Evolutionary conservation across 2,329 filamentous ascomycete species (phyloP), one percentile per base, ranked within the genome.

Genomic region (Talaromyces atroroseus): DNA sequence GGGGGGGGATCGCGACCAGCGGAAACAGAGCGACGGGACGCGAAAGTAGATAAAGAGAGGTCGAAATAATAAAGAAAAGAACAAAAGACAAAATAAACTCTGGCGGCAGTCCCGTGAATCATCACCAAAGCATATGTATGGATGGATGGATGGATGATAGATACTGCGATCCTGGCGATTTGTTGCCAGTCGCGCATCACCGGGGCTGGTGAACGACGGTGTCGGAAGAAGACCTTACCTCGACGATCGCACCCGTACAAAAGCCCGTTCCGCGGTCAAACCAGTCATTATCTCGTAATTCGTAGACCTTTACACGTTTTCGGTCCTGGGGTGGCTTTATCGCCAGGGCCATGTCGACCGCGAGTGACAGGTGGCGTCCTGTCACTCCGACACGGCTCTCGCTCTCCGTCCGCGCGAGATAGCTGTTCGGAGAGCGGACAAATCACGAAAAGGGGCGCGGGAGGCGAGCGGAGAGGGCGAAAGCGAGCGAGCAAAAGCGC

Each of bases 281-380:
- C 94, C 94, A 99, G 84, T 97, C 94, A 81, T 95, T 96, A 77
- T 96, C 91, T 74, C 90, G 90, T 68, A 99, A 83, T 79, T 97
- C 94, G 75, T 99, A 99, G 71, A 99, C 94, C 81, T 99, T 99
- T 75, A 97, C 94, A 81, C 94, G 71, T 68, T 78, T 78, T 67
- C 75, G 76, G 71, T 77, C 76, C 68, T 76, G 75, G 66, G 75
- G 70, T 63, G 74, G 71, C 65, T 75, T 74, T 63, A 74, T 67
- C 64, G 74, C 74, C 71, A 75, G 70, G 67, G 76, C 75, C 76
- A 78, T 79, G 65, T 63, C 74, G 49, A 68, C 61, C 70, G 66
- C 54, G 60, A 61, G 62, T 62, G 63, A 63, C 61, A 64, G 65
- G 63, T 63, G 65, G 65, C 65, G 67, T 65, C 67, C 70, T 69